Conservation (phyloP, 2,329 filamentous ascomycete genomes). For the Juglanconis sp. region DNA sequence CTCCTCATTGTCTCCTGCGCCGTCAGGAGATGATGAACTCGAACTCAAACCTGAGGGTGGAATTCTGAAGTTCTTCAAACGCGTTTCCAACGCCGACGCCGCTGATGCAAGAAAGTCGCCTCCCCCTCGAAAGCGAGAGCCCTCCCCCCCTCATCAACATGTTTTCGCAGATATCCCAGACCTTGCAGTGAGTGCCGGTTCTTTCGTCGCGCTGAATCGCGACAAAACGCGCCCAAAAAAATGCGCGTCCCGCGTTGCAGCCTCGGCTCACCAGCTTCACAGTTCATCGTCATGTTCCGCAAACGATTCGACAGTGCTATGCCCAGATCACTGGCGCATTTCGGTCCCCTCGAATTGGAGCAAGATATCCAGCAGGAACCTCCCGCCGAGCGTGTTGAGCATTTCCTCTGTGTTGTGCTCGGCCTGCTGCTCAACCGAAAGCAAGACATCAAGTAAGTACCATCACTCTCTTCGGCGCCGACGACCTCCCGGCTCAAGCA, state of each 20-base stretch:
- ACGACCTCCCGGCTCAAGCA: no score
- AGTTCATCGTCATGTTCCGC: slow-evolving; percentile 99
- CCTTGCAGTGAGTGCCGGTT: slow-evolving; percentile 72
- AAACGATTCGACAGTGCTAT: slow-evolving; percentile 89
- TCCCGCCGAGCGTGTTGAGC: slow-evolving; percentile 82
- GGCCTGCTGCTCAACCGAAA: slow-evolving; percentile 91
- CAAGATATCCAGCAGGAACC: slow-evolving; percentile 72
- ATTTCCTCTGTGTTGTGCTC: slow-evolving; percentile 83
- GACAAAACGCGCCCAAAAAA: slow-evolving; percentile 44
- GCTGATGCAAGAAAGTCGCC: slow-evolving; percentile 51
- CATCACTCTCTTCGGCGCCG: not conserved
- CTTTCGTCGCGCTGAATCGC: slow-evolving; percentile 37
- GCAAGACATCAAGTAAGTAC: slow-evolving; percentile 91
- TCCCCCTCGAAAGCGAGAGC: slow-evolving; percentile 72
- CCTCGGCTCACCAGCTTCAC: slow-evolving; percentile 33
- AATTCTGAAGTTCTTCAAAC: slow-evolving; percentile 67
- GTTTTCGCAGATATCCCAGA: slow-evolving; percentile 86
- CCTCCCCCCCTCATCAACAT: slow-evolving; percentile 87
- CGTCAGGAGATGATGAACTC: slow-evolving; percentile 53
- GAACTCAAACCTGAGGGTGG: slow-evolving; percentile 51
- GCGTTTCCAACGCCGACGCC: slow-evolving; percentile 43
- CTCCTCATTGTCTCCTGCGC: slow-evolving; percentile 43
- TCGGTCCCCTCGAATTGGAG: slow-evolving; percentile 94
- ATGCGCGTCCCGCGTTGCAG: slow-evolving; percentile 43
- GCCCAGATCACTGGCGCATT: slow-evolving; percentile 80